Percentiles rank a stretch among this genome's conserved stretches.
Conservation (phyloP, 129 eudicot genomes). For the Deinandra increscens region DNA sequence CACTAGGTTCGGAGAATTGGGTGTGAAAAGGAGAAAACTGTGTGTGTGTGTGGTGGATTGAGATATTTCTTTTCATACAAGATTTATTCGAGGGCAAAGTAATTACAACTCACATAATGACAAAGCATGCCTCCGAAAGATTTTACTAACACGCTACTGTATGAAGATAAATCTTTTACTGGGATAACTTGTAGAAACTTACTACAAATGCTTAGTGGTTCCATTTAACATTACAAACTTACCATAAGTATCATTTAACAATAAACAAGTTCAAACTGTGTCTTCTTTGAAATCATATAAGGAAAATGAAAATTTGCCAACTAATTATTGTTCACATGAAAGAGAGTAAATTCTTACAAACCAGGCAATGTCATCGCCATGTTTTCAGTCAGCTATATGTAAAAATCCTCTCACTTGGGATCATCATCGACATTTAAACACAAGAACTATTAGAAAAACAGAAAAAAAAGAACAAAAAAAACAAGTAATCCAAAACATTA, state of each 20-base stretch:
- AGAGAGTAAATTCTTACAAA: not conserved
- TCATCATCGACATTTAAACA: slow-evolving; percentile 3
- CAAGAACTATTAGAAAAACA: not conserved
- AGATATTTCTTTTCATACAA: not conserved
- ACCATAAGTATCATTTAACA: not conserved
- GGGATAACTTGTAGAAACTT: not conserved
- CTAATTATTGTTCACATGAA: slow-evolving; percentile 6
- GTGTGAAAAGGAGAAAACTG: not conserved
- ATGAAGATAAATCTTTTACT: slow-evolving; percentile 7
- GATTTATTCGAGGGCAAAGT: slow-evolving; percentile 9
- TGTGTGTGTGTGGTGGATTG: not conserved
- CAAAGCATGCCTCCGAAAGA: not conserved
- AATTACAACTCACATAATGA: not conserved
- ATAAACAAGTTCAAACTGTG: not conserved
- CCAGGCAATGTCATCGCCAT: not conserved
- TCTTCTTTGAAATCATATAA: slow-evolving; percentile 10
- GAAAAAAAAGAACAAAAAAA: no score
- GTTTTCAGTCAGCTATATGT: not conserved
- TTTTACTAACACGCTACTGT: slow-evolving; percentile 1
- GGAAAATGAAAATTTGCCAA: not conserved
- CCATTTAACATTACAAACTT: not conserved
- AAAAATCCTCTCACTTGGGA: not conserved
- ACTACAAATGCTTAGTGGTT: slow-evolving; percentile 18
- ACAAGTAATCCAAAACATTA: not conserved
- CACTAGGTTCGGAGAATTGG: slow-evolving; percentile 10